Percentiles rank a stretch among this genome's conserved stretches.
Conservation (phyloP, 192 early-diverging fungal genomes). For the Linnemannia schmuckeri region DNA sequence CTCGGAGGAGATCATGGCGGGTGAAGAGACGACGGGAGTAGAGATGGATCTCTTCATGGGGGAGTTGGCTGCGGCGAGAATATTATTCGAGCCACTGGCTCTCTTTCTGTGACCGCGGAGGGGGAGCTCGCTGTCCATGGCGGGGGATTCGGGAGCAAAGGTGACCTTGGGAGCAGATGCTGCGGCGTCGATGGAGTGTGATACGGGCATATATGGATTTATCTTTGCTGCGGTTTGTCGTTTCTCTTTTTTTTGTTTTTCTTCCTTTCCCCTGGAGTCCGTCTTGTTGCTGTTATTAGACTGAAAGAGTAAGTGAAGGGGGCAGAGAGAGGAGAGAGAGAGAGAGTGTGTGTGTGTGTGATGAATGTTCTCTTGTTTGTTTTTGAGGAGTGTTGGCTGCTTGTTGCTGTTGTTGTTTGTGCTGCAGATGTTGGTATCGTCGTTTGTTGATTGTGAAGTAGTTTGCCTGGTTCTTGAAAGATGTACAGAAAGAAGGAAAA, state of each 20-base stretch:
- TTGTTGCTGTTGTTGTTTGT: not conserved
- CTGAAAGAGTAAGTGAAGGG: not conserved
- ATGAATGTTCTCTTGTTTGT: not conserved
- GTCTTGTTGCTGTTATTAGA: not conserved
- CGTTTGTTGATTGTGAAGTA: not conserved
- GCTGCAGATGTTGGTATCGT: not conserved
- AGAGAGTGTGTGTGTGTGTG: not conserved
- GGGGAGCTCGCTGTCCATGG: not conserved
- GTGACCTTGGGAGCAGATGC: constrained; percentile 24
- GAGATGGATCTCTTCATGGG: constrained; percentile 47
- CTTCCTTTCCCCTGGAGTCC: not conserved
- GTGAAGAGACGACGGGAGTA: constrained; percentile 29
- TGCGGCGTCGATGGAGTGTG: constrained; percentile 22
- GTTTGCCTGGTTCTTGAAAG: not conserved
- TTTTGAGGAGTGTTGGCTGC: not conserved
- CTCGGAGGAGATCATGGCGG: constrained; percentile 39
- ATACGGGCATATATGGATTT: constrained; percentile 30
- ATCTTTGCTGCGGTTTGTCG: constrained; percentile 4
- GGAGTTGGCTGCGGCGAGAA: constrained; percentile 7
- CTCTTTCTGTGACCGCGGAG: constrained; percentile 29
- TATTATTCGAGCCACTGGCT: constrained; percentile 23
- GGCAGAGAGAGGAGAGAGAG: not conserved
- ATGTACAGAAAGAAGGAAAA: not conserved
- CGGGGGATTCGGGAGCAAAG: constrained; percentile 6
- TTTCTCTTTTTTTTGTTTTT: not conserved